Evolutionary conservation across 495 filamentous ascomycete genomes (phyloP).

Genomic region (Xylaria nigripes): DNA sequence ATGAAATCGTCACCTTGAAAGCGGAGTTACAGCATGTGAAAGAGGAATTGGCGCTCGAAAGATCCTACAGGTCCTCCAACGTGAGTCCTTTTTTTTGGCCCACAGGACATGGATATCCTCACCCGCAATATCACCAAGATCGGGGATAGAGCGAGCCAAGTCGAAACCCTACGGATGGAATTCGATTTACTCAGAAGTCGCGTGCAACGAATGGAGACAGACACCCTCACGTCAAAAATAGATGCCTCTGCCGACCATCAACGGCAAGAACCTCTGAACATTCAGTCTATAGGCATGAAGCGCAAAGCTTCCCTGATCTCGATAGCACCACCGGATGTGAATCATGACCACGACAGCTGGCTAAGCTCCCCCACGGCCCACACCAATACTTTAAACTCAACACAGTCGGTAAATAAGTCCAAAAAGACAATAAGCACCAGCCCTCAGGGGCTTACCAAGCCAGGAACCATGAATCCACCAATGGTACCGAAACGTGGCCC

Average conservation of each 20-base stretch:
- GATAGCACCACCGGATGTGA: not conserved
- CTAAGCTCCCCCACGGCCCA: not conserved
- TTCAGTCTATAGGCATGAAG: not conserved
- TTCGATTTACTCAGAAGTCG: slow-evolving; percentile 31
- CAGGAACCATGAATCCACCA: slow-evolving; percentile 13
- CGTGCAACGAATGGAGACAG: slow-evolving; percentile 24
- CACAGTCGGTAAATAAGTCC: not conserved
- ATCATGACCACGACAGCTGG: not conserved
- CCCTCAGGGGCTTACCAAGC: slow-evolving; percentile 6
- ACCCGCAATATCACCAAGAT: slow-evolving; percentile 31
- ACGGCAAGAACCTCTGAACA: not conserved
- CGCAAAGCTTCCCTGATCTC: not conserved
- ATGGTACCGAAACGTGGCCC: not conserved
- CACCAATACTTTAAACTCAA: not conserved
- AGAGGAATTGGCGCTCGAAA: slow-evolving; percentile 22
- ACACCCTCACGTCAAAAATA: not conserved
- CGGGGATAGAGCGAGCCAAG: slow-evolving; percentile 29
- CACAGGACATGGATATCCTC: slow-evolving; percentile 32
- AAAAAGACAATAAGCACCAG: not conserved
- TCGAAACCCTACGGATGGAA: slow-evolving; percentile 36
- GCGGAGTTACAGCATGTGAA: slow-evolving; percentile 20
- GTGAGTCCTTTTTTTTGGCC: slow-evolving; percentile 16
- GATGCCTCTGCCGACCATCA: not conserved
- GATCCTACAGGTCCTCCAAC: slow-evolving; percentile 5
- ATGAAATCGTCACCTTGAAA: slow-evolving; percentile 14